A percentile compares a stretch with the other conserved stretches of the same genome.
Evolutionary conservation across 495 filamentous ascomycete genomes (phyloP).

Genomic region (Xylaria scruposa): DNA sequence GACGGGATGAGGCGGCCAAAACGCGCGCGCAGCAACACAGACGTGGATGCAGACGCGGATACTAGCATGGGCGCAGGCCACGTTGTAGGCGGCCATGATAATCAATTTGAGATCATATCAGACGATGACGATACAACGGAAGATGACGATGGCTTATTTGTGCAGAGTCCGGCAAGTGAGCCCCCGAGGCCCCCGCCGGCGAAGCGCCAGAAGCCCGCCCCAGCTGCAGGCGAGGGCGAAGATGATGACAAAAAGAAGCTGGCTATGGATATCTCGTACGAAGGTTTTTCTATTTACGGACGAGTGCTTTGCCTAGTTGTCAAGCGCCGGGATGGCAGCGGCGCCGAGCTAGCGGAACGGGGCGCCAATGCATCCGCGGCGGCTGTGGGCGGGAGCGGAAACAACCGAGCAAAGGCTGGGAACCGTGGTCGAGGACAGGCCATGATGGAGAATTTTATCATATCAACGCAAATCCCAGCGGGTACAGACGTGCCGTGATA

Average conservation of each 20-base stretch:
- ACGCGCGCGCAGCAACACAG: constrained; percentile 38
- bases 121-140: constrained; percentile 33
- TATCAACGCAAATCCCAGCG: constrained; percentile 67
- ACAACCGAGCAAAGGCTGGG: constrained; percentile 40
- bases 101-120: constrained; percentile 34
- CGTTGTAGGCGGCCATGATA: constrained; percentile 26
- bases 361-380: constrained; percentile 33
- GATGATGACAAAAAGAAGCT: constrained; percentile 89
- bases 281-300: constrained; percentile 94
- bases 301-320: constrained; percentile 90
- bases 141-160: constrained; percentile 48
- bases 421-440: constrained; percentile 63
- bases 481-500: constrained; percentile 42
- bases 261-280: constrained; percentile 81
- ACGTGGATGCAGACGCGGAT: constrained; percentile 39
- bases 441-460: constrained; percentile 94
- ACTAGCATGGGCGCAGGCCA: constrained; percentile 36
- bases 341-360: constrained; percentile 37
- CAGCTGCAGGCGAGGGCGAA: constrained; percentile 46
- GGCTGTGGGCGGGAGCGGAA: constrained; percentile 33
- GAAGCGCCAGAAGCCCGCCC: constrained; percentile 57
- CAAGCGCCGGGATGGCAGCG: constrained; percentile 58
- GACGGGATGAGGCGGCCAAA: constrained; percentile 38
- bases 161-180: constrained; percentile 35
- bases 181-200: constrained; percentile 42